Evolutionary conservation across 2,329 filamentous ascomycete genomes (phyloP), one percentile per base, ranked within the genome.

Genomic region (Sclerotiophoma versabilis): DNA sequence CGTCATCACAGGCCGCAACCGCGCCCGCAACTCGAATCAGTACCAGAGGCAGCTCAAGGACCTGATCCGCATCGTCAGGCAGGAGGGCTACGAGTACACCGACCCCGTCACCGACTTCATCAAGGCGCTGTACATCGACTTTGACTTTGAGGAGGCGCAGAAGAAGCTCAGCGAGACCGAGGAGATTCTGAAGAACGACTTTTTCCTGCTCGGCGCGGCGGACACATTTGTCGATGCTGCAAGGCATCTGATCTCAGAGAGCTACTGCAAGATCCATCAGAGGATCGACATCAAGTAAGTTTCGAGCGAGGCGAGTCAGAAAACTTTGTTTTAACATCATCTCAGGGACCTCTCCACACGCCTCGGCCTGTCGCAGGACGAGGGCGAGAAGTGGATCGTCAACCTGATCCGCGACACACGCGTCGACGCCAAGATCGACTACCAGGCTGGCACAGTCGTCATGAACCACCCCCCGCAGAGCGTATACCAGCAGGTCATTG

Each of bases 371-470:
- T 92, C 90, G 75, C 88, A 93, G 70, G 92, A 96, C 73, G 95
- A 98, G 73, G 95, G 95, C 70, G 95, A 99, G 87, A 99, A 99
- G 84, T 99, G 95, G 95, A 99, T 99, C 72, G 95, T 99, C 69
- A 99, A 99, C 83, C 85, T 99, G 62, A 99, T 99, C 79, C 89
- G 95, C 62, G 95, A 99, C 80, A 99, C 95, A 20, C 87, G 93
- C 60, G 90, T 99, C 60, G 95, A 99, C 74, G 95, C 95, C 71
- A 99, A 99, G 87, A 98, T 98, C 75, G 95, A 99, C 81, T 97
- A 96, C 82, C 92, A 98, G 83, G 91, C 96, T 80, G 95, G 95
- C 73, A 98, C 95, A 49, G 95, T 99, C 47, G 87, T 98, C 68
- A 99, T 99, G 93, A 98, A 99, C 83, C 95, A 99, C 81, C 95